phyloP scores from a whole-genome alignment of 306 rosid species.

The Vigna radiata region DNA sequence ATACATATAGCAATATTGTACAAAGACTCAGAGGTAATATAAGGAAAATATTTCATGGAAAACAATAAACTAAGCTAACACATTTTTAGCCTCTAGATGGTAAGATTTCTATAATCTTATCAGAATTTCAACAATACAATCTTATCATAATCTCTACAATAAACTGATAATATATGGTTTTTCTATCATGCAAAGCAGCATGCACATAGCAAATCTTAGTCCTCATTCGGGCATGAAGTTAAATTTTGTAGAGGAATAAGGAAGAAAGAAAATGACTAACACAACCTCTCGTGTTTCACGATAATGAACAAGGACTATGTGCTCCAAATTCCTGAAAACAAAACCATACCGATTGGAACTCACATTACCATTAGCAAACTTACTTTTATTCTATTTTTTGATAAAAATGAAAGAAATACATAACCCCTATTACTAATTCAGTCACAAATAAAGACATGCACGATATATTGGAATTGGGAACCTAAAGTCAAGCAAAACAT shows the following conservation, averaged over 20 bases:
- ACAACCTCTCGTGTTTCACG: constrained; percentile 93
- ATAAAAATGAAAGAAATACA: constrained; percentile 18
- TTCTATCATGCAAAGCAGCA: constrained; percentile 33
- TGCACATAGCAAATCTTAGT: neutral
- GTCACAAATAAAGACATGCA: constrained; percentile 31
- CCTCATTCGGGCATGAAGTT: constrained; percentile 19
- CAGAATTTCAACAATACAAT: neutral
- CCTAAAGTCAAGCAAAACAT: constrained; percentile 54
- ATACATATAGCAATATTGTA: neutral
- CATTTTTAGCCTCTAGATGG: neutral
- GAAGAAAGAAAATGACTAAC: constrained; percentile 25
- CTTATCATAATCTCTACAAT: neutral
- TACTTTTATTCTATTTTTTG: constrained; percentile 27
- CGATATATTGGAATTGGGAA: constrained; percentile 11
- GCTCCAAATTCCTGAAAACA: constrained; percentile 86
- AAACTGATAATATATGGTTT: constrained; percentile 1
- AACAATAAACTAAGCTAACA: neutral
- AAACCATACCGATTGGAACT: constrained; percentile 40
- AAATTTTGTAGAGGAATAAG: constrained; percentile 12
- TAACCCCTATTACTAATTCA: constrained; percentile 9
- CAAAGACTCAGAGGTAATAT: neutral
- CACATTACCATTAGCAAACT: constrained; percentile 20
- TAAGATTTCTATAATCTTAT: neutral
- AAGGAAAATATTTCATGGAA: neutral
- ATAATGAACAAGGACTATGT: constrained; percentile 96